Evolutionary conservation across 1,284 basidiomycete genomes (phyloP).

Genomic region (Lentinula novae-zelandiae): DNA sequence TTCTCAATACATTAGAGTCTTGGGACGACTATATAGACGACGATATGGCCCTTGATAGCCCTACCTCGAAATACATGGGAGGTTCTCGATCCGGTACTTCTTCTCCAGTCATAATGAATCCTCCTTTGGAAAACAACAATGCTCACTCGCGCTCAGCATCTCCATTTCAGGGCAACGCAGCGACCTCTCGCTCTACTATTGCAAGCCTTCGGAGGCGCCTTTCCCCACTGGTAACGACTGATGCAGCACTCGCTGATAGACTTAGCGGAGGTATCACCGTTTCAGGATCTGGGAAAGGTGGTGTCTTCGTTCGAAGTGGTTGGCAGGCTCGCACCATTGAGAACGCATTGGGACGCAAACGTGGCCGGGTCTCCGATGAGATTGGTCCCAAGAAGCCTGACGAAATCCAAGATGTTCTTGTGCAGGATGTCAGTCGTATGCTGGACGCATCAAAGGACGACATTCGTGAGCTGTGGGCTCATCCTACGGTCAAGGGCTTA

Average conservation of each 20-base stretch:
- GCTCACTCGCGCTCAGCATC: slow-evolving; percentile 9
- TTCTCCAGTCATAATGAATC: background rate
- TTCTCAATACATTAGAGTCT: slow-evolving; percentile 63
- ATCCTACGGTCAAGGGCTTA: slow-evolving; percentile 62
- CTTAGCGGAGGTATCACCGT: slow-evolving; percentile 70
- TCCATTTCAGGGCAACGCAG: slow-evolving; percentile 9
- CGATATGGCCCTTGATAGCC: slow-evolving; percentile 23
- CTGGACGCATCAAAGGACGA: slow-evolving; percentile 57
- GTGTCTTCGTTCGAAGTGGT: slow-evolving; percentile 71
- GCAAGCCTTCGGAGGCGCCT: slow-evolving; percentile 56
- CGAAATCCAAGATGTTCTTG: slow-evolving; percentile 45
- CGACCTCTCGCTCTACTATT: slow-evolving; percentile 25
- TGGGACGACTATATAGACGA: slow-evolving; percentile 63
- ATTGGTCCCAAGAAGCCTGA: slow-evolving; percentile 28
- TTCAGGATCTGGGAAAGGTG: slow-evolving; percentile 67
- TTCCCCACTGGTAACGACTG: slow-evolving; percentile 55
- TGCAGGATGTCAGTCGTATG: slow-evolving; percentile 57
- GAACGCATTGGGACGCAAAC: slow-evolving; percentile 37
- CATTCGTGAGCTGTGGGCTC: slow-evolving; percentile 65
- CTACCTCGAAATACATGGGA: slow-evolving; percentile 16
- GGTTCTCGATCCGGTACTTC: slow-evolving; percentile 6
- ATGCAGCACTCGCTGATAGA: slow-evolving; percentile 61
- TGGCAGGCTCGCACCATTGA: slow-evolving; percentile 70
- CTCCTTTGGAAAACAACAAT: slow-evolving; percentile 3
- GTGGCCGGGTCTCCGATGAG: slow-evolving; percentile 26